Percentiles rank a stretch among this genome's conserved stretches.
phyloP scores from a whole-genome alignment of 2,329 filamentous ascomycete species.

The Arthrinium phaeospermum region DNA sequence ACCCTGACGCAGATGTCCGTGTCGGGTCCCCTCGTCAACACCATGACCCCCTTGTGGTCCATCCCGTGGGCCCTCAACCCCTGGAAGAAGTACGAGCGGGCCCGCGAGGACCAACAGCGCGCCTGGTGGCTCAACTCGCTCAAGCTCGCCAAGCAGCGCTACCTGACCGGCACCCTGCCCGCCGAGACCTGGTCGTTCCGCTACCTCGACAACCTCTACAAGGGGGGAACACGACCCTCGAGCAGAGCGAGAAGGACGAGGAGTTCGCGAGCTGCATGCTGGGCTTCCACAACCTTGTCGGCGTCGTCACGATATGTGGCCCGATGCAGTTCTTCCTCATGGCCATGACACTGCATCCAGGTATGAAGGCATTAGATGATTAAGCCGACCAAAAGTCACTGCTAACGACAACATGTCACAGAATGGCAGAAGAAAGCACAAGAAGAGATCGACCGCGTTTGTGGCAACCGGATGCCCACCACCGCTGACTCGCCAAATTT shows the following conservation, averaged over 20 bases:
- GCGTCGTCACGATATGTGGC: conserved; percentile 55
- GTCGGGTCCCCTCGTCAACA: conserved; percentile 57
- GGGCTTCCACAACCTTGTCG: conserved; percentile 57
- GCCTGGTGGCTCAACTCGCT: conserved; percentile 54
- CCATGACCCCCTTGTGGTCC: conserved; percentile 54
- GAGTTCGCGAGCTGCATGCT: conserved; percentile 57
- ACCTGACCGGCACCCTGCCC: conserved; percentile 47
- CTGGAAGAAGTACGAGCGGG: conserved; percentile 53
- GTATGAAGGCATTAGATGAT: neutral
- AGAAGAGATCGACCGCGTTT: conserved; percentile 62
- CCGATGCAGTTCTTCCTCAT: conserved; percentile 58
- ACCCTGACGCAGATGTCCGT: conserved; percentile 58
- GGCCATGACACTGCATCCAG: conserved; percentile 57
- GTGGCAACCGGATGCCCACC: conserved; percentile 58
- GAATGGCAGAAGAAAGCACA: conserved; percentile 59
- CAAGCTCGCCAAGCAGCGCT: conserved; percentile 47
- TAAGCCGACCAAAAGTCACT: neutral
- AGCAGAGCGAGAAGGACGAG: conserved; percentile 50
- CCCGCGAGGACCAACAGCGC: conserved; percentile 49
- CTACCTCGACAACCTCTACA: conserved; percentile 51
- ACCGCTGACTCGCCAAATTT: conserved; percentile 55
- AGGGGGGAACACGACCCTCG: conserved; percentile 46
- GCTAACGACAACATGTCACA: neutral
- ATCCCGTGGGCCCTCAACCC: conserved; percentile 51
- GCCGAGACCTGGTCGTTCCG: conserved; percentile 53